Evolutionary conservation across 2,329 filamentous ascomycete genomes (phyloP).

Genomic region (Blastomyces parvus): DNA sequence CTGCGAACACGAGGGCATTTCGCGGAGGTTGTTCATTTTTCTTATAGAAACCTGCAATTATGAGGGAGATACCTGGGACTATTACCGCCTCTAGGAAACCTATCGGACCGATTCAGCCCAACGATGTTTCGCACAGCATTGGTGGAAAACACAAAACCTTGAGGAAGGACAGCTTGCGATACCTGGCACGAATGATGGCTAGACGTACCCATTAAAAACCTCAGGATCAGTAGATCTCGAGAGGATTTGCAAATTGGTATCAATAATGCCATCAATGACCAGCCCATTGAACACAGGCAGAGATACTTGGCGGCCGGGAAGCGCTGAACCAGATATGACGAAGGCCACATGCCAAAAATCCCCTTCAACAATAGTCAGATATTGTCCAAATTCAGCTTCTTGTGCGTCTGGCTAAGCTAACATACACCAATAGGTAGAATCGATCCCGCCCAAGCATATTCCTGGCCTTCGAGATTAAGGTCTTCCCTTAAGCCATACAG

Average conservation of each 20-base stretch:
- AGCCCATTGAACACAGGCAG: constrained; percentile 46
- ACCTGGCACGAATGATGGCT: neutral
- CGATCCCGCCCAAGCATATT: constrained; percentile 43
- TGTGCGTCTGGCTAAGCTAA: neutral
- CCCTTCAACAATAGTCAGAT: constrained; percentile 31
- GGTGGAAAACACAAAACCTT: neutral
- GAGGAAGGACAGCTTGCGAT: neutral
- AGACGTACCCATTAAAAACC: constrained; percentile 29
- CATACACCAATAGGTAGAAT: constrained; percentile 22
- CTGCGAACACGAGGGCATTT: constrained; percentile 32
- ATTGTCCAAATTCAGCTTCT: neutral
- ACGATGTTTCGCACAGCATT: neutral
- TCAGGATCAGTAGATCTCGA: constrained; percentile 37
- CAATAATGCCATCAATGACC: constrained; percentile 42
- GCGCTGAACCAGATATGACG: constrained; percentile 36
- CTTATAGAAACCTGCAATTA: constrained; percentile 33
- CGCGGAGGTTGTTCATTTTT: constrained; percentile 30
- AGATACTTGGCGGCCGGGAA: constrained; percentile 44
- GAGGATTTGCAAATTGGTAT: constrained; percentile 40
- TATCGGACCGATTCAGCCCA: constrained; percentile 4
- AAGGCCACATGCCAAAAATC: constrained; percentile 39
- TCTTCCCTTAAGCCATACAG: constrained; percentile 47
- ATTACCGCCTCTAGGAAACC: constrained; percentile 28
- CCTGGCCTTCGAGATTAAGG: constrained; percentile 40
- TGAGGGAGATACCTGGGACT: constrained; percentile 27